These are phyloP conservation scores for Simmondsia chinensis DNA, from an alignment of 148 eudicot species.

Conservation along the genomic window DNA sequence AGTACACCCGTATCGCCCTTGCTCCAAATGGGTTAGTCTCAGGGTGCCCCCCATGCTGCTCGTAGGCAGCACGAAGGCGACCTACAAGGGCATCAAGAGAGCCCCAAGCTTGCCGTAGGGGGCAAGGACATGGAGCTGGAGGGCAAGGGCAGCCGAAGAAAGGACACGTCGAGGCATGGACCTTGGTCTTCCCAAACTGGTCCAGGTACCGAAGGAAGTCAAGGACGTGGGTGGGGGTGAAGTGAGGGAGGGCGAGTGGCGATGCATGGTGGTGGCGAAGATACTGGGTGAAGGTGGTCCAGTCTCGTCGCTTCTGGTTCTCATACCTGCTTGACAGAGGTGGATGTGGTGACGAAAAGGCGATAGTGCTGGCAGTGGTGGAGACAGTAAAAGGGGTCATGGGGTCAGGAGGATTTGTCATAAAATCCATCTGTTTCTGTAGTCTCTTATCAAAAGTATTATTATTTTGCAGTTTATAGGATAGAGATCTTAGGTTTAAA, in stretches of 20 bases:
- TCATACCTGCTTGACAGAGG: slow-evolving; percentile 51
- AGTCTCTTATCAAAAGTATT: too few relatives aligned
- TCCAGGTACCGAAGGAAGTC: slow-evolving; percentile 65
- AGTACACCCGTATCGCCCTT: slow-evolving; percentile 44
- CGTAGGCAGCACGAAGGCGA: slow-evolving; percentile 58
- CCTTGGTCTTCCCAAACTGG: slow-evolving; percentile 64
- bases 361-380: neutral
- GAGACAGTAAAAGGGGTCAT: neutral
- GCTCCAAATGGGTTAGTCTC: slow-evolving; percentile 60
- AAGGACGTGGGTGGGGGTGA: slow-evolving; percentile 73
- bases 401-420: slow-evolving; percentile 6
- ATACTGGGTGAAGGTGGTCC: slow-evolving; percentile 78
- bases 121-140: slow-evolving; percentile 62
- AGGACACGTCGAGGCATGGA: slow-evolving; percentile 45
- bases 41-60: slow-evolving; percentile 48
- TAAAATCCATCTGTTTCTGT: slow-evolving; percentile 22
- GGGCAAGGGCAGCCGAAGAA: slow-evolving; percentile 55
- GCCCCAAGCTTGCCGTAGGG: slow-evolving; percentile 65
- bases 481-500: too few relatives aligned
- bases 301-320: slow-evolving; percentile 72
- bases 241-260: slow-evolving; percentile 44
- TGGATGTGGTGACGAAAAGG: neutral
- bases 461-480: too few relatives aligned
- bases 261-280: slow-evolving; percentile 63
- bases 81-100: slow-evolving; percentile 63